Percentiles rank a stretch among this genome's conserved stretches.
Evolutionary conservation across 2,329 filamentous ascomycete species (phyloP).

Genomic region (Cyclaneusma minus): DNA sequence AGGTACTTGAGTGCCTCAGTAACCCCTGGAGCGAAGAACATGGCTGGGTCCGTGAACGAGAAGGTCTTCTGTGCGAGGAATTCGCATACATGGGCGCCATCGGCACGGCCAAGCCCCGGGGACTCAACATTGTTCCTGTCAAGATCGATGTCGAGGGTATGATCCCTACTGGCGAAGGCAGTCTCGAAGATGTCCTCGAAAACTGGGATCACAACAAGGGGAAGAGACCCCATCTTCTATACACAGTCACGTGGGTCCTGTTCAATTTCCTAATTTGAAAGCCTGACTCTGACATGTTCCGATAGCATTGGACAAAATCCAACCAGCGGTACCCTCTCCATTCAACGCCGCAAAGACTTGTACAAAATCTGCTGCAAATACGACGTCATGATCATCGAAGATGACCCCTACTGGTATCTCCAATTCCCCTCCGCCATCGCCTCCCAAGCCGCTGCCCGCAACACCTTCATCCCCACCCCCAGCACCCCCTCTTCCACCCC

Average conservation of each 20-base stretch:
- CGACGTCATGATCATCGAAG: constrained; percentile 83
- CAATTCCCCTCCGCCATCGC: constrained; percentile 62
- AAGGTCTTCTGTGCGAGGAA: constrained; percentile 64
- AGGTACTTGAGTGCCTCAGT: constrained; percentile 59
- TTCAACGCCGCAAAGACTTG: constrained; percentile 60
- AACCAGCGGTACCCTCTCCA: constrained; percentile 58
- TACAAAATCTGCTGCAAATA: constrained; percentile 71
- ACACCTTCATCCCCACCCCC: constrained; percentile 19
- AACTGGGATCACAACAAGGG: constrained; percentile 70
- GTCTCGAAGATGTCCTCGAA: constrained; percentile 60
- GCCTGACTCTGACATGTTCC: constrained; percentile 6
- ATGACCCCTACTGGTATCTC: constrained; percentile 92
- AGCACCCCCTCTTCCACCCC: constrained; percentile 6
- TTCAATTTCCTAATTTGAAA: background rate
- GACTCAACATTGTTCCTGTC: constrained; percentile 55
- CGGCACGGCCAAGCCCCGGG: constrained; percentile 36
- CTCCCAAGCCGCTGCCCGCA: constrained; percentile 19
- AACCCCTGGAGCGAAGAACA: constrained; percentile 59
- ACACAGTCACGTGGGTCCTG: constrained; percentile 66
- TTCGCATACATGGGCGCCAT: constrained; percentile 72
- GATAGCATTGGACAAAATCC: constrained; percentile 76
- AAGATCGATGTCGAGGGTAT: constrained; percentile 70
- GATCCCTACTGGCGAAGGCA: constrained; percentile 55
- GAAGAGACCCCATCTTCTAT: constrained; percentile 67
- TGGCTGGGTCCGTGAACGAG: constrained; percentile 51